Evolutionary conservation across 768 basidiomycete genomes (phyloP).

Genomic region (Mycena indigotica): DNA sequence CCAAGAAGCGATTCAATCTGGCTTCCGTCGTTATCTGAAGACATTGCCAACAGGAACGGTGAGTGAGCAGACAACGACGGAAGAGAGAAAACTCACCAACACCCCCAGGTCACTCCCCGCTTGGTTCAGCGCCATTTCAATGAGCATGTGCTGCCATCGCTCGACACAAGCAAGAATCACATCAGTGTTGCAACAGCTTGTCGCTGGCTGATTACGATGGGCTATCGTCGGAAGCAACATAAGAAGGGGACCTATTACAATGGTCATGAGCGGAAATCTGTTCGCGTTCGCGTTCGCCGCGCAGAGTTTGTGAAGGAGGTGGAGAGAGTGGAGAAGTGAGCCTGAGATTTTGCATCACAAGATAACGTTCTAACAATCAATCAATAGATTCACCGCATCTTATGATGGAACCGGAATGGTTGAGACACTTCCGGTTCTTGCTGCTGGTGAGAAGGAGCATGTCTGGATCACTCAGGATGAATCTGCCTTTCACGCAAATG

Average conservation of each 20-base stretch:
- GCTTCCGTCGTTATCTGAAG: neutral
- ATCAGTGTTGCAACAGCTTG: neutral
- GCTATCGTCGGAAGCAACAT: neutral
- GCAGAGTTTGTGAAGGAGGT: conserved; percentile 7
- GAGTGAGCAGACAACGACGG: neutral
- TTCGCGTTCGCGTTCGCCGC: conserved; percentile 1
- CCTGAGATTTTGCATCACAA: no score
- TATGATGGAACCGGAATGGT: neutral
- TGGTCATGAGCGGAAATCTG: conserved; percentile 3
- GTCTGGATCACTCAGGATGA: conserved; percentile 4
- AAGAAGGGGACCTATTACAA: conserved; percentile 3
- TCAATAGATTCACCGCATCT: neutral
- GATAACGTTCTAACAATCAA: no score
- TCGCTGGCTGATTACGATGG: conserved; percentile 4
- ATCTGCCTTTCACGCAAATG: conserved; percentile 4
- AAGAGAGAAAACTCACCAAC: neutral
- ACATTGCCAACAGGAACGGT: neutral
- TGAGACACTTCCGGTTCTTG: neutral
- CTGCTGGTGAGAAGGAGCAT: neutral
- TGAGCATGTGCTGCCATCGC: neutral
- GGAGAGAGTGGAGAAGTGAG: neutral
- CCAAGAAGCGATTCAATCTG: neutral
- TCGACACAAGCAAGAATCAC: neutral
- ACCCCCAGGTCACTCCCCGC: neutral
- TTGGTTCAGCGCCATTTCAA: neutral